A percentile compares a stretch with the other conserved stretches of the same genome.
Evolutionary conservation across 257 asterid genomes (phyloP).

Genomic region (Ocimum tenuiflorum): DNA sequence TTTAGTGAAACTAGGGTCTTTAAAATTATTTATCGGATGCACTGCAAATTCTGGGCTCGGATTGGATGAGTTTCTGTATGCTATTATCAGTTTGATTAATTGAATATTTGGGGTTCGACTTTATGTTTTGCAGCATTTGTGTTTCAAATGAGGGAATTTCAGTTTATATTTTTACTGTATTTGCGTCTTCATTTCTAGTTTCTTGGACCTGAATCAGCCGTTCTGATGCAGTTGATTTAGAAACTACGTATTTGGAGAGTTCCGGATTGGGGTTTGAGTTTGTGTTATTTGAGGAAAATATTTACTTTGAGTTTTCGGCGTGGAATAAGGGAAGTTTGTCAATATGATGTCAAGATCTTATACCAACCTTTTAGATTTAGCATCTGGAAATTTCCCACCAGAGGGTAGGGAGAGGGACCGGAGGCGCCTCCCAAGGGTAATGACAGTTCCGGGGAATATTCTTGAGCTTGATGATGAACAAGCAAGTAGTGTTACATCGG

Average conservation of each 20-base stretch:
- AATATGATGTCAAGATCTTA: constrained; percentile 91
- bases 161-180: not conserved
- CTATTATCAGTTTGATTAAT: constrained; percentile 26
- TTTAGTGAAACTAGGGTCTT: constrained; percentile 20
- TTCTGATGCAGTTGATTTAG: constrained; percentile 32
- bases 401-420: constrained; percentile 71
- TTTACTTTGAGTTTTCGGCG: constrained; percentile 11
- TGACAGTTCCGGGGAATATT: constrained; percentile 86
- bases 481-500: constrained; percentile 61
- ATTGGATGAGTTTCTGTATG: constrained; percentile 2
- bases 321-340: constrained; percentile 22
- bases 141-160: constrained; percentile 5
- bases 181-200: too few relatives aligned
- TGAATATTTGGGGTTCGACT: not conserved
- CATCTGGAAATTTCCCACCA: constrained; percentile 73
- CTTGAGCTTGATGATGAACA: constrained; percentile 78
- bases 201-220: too few relatives aligned
- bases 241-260: not conserved
- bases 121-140: constrained; percentile 8
- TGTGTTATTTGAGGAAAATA: constrained; percentile 20
- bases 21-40: not conserved
- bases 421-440: constrained; percentile 58
- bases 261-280: constrained; percentile 15
- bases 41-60: constrained; percentile 6
- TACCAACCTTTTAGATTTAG: constrained; percentile 83